Conservation (phyloP, 768 basidiomycete genomes). For the Lactarius trivialis region DNA sequence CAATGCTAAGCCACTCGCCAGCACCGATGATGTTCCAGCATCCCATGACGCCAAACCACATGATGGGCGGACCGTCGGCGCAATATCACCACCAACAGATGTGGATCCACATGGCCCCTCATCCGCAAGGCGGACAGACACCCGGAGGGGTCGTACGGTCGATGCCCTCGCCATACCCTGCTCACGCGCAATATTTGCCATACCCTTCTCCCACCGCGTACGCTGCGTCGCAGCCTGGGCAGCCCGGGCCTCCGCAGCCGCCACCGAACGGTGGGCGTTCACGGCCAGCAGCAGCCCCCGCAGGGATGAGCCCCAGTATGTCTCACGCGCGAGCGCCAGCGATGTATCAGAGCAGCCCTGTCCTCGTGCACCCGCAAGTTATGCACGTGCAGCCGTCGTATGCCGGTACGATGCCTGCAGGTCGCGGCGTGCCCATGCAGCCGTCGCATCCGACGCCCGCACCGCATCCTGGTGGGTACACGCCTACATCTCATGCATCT, state of each 20-base stretch:
- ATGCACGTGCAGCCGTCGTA: constrained; percentile 32
- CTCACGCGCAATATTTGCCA: constrained; percentile 46
- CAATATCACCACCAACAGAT: constrained; percentile 55
- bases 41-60: constrained; percentile 53
- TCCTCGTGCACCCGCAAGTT: constrained; percentile 50
- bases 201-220: constrained; percentile 53
- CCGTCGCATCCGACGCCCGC: constrained; percentile 34
- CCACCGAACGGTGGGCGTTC: constrained; percentile 36
- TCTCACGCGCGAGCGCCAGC: constrained; percentile 34
- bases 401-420: constrained; percentile 24
- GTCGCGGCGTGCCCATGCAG: constrained; percentile 37
- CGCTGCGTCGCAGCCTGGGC: constrained; percentile 36
- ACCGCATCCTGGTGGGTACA: constrained; percentile 16
- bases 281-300: constrained; percentile 36
- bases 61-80: constrained; percentile 54
- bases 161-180: constrained; percentile 54
- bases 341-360: constrained; percentile 66
- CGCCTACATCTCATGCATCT: constrained; percentile 8
- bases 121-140: constrained; percentile 37
- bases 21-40: constrained; percentile 62
- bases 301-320: constrained; percentile 62
- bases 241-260: constrained; percentile 33
- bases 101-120: constrained; percentile 47
- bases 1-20: constrained; percentile 69
- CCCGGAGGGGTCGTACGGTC: constrained; percentile 50